Base-by-base conservation (phyloP, 225 moss, liverwort and hornwort species). In the Antitrichia curtipendula region DNA sequence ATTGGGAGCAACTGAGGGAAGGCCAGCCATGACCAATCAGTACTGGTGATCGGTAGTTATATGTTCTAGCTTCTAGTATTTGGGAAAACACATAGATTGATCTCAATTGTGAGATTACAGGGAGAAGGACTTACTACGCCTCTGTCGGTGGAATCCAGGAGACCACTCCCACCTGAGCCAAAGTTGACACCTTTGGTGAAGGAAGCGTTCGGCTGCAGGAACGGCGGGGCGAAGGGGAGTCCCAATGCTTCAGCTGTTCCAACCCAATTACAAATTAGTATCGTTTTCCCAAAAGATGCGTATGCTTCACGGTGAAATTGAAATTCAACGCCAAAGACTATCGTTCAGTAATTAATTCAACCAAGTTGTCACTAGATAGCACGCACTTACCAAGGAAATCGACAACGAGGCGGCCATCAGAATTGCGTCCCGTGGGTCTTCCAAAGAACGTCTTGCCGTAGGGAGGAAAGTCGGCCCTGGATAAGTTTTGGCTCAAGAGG, bases 121-220 rank as follows among this genome's bases (percentile, higher is more conserved):
- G 52, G 43, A 29, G 54, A 65, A 27, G 20, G 16, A 18, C 90
- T 84, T 91, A 94, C 95, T 41, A 18, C 24, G 68, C 82, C 89
- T 45, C 38, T 11, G 85, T 24, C 34, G 9, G 94, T 95, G 65
- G 91, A 88, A 77, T 92, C 91, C 73, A 95, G 88, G 75, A 95
- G 88, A 18, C 95, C 95, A 69, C 94, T 95, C 29, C 90, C 93
- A 27, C 90, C 59, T 36, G 95, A 94, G 29, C 91, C 95, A 62
- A 95, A 91, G 83, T 93, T 94, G 50, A 36, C 86, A 19, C 95
- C 94, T 25, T 25, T 82, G 17, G 32, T 50, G 85, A 90, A 95
- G 61, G 90, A 91, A 64, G 84, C 87, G 15, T 74, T 41, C 24
- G 93, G 94, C 78, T 85, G 60, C 71, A 95, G 82, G 81, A 91